These are phyloP conservation scores for Suhomyces sp. DNA, from an alignment of 805 yeast species.

Conservation along the genomic window DNA sequence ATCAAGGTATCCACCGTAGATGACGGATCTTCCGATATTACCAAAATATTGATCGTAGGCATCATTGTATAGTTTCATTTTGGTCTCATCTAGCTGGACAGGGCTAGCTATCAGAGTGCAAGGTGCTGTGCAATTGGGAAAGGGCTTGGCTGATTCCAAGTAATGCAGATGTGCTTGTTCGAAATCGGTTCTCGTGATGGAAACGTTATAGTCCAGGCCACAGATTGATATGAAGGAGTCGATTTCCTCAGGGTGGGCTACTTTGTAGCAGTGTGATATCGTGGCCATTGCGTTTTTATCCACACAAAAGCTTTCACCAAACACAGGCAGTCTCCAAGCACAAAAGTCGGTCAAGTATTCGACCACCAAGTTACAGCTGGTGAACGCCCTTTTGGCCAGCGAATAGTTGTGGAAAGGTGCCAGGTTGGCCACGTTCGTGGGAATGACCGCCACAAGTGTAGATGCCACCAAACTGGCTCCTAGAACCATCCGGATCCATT, in stretches of 20 bases:
- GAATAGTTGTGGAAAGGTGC: conserved; percentile 35
- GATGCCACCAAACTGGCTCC: conserved; percentile 11
- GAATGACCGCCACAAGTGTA: conserved; percentile 20
- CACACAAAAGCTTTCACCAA: conserved; percentile 6
- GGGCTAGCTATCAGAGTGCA: too few species aligned
- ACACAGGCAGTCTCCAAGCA: neutral
- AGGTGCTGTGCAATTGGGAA: too few species aligned
- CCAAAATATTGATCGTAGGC: conserved; percentile 40
- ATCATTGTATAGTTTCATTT: conserved; percentile 17
- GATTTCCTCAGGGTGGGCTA: conserved; percentile 24
- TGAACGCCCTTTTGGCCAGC: conserved; percentile 27
- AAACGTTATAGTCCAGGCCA: conserved; percentile 15
- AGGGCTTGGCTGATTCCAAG: conserved; percentile 6
- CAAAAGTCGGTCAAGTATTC: conserved; percentile 22
- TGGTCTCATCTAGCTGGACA: conserved; percentile 23
- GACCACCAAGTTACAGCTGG: conserved; percentile 30
- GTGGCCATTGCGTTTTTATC: conserved; percentile 25
- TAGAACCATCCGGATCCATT: conserved; percentile 7
- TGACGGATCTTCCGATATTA: conserved; percentile 43
- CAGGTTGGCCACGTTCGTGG: conserved; percentile 23
- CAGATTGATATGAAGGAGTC: conserved; percentile 28
- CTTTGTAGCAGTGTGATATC: conserved; percentile 34
- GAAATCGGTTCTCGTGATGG: conserved; percentile 22
- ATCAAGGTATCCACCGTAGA: conserved; percentile 26
- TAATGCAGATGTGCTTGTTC: conserved; percentile 17